Evolutionary conservation across 257 asterid species (phyloP).

Genomic region (Solanum arcanum): DNA sequence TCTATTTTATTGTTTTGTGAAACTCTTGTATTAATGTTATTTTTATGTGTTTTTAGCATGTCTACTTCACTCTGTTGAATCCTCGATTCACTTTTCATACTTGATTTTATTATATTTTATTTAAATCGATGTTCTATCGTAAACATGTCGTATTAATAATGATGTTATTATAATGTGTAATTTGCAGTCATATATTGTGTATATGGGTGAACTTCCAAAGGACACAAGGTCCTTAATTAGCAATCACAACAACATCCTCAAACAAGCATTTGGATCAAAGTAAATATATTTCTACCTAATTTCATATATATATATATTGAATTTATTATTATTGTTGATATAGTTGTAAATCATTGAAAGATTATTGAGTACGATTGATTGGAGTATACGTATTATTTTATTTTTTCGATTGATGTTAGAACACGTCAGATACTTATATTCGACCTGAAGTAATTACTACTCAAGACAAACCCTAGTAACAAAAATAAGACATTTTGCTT

Average conservation of each 20-base stretch:
- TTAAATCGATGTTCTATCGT: not conserved
- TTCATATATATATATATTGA: no score
- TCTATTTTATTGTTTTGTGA: not conserved
- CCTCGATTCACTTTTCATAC: not conserved
- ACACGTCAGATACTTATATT: not conserved
- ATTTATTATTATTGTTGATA: not conserved
- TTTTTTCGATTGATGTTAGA: not conserved
- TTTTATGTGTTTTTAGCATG: not conserved
- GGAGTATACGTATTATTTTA: not conserved
- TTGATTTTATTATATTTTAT: not conserved
- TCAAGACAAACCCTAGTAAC: not conserved
- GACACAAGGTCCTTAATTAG: not conserved
- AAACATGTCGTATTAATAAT: not conserved
- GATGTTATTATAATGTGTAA: not conserved
- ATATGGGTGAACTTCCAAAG: constrained; percentile 5
- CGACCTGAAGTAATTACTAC: not conserved
- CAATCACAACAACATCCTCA: not conserved
- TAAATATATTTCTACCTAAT: not conserved
- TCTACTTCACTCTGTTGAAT: not conserved
- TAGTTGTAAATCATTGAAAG: not conserved
- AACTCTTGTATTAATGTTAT: not conserved
- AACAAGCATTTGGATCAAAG: constrained; percentile 4
- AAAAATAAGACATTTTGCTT: not conserved
- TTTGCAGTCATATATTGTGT: constrained; percentile 6
- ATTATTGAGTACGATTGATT: not conserved